phyloP scores from a whole-genome alignment of 495 filamentous ascomycete species.

The Xylaria acuta region DNA sequence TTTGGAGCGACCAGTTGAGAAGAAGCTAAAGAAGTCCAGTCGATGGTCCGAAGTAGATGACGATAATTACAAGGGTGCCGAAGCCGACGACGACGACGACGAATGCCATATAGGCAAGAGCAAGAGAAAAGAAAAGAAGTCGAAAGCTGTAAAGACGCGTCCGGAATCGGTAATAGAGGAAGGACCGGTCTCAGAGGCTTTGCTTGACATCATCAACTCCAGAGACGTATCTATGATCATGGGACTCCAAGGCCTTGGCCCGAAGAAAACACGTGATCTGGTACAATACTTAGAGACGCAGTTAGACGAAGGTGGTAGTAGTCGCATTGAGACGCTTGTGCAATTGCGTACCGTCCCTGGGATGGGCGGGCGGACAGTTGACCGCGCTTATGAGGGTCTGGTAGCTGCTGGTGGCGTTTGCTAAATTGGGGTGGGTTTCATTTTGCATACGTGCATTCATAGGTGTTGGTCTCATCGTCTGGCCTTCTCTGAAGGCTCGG shows the following conservation, averaged over 20 bases:
- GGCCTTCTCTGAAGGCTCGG: slow-evolving; percentile 2
- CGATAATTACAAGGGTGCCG: slow-evolving; percentile 47
- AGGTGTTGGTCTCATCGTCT: slow-evolving; percentile 22
- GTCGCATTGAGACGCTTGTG: slow-evolving; percentile 52
- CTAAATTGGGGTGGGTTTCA: neutral
- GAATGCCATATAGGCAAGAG: slow-evolving; percentile 46
- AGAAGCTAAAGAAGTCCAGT: slow-evolving; percentile 31
- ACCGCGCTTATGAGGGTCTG: slow-evolving; percentile 59
- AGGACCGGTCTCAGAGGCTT: slow-evolving; percentile 56
- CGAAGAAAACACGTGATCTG: slow-evolving; percentile 69
- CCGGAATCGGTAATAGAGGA: slow-evolving; percentile 30
- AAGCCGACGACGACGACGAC: slow-evolving; percentile 59
- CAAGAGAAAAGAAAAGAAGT: slow-evolving; percentile 46
- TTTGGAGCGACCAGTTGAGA: slow-evolving; percentile 4
- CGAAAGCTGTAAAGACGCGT: slow-evolving; percentile 33
- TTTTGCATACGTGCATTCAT: slow-evolving; percentile 20
- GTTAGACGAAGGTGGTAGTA: slow-evolving; percentile 44
- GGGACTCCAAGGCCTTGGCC: slow-evolving; percentile 72
- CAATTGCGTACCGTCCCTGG: slow-evolving; percentile 64
- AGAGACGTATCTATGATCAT: slow-evolving; percentile 73
- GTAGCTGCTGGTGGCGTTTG: slow-evolving; percentile 23
- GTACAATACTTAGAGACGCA: slow-evolving; percentile 61
- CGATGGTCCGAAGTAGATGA: slow-evolving; percentile 20
- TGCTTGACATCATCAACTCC: slow-evolving; percentile 87
- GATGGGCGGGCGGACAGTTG: slow-evolving; percentile 64